Evolutionary conservation across 495 filamentous ascomycete genomes (phyloP), one percentile per base, ranked within the genome.

Genomic region (Talaromyces proteolyticus): DNA sequence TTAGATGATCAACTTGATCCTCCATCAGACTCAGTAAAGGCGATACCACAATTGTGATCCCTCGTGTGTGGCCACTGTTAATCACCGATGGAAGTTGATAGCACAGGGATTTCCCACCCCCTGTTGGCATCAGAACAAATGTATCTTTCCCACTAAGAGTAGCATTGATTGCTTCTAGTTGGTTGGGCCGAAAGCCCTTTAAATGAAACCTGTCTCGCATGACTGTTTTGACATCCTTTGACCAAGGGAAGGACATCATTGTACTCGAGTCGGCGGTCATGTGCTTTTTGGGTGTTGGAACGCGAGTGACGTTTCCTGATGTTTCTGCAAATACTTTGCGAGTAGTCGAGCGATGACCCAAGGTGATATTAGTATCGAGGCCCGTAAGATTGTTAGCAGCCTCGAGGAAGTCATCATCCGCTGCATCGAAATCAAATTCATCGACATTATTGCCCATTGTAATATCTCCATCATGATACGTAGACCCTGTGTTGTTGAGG

Each of bases 81-180:
- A 97, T 73, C 20, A 96, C 74, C 20, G 94, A 88, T 6, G 93
- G 94, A 14, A 99, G 70, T 58, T 99, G 93, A 63, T 97, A 99
- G 63, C 94, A 97, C 8, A 99, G 73, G 11, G 90, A 96, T 61
- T 99, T 98, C 14, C 93, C 93, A 44, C 93, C 94, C 38, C 94
- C 93, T 3, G 93, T 99, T 22, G 93, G 94, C 93, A 99, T 97
- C 20, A 97, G 67, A 12, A 97, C 86, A 60, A 99, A 97, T 0
- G 84, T 82, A 65, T 97, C 91, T 55, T 92, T 85, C 0, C 91
- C 92, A 25, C 69, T 72, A 34, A 99, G 70, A 0, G 93, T 96
- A 6, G 91, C 86, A 65, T 97, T 95, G 64, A 99, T 93, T 6
- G 93, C 93, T 64, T 96, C 88, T 7, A 97, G 78, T 58, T 99